Evolutionary conservation across 1,139 yeast genomes (phyloP), one percentile per base, ranked within the genome.

Genomic region (Debaryomycetaceae sp.): DNA sequence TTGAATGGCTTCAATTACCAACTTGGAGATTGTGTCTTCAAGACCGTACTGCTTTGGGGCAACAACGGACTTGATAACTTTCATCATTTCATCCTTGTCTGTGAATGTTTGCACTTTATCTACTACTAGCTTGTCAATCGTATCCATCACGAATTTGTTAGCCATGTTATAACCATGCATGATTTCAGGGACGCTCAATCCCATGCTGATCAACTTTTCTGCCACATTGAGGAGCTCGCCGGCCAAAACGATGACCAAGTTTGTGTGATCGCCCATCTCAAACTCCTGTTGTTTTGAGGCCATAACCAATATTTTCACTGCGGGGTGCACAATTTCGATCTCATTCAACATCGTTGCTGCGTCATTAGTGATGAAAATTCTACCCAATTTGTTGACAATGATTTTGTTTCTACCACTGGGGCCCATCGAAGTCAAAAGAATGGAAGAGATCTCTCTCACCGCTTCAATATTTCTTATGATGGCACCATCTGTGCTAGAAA

Each of bases 331-430:
- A 52, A 95, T 88, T 55, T 93, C 98, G 47, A 93, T 74, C 65
- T 95, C 98, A 55, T 87, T 81, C 51, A 93, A 75, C 84, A 93
- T 93, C 8, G 99, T 93, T 37, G 98, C 97, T 11, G 98, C 98
- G 66, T 95, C 99, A 56, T 89, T 88, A 40, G 99, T 93, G 53
- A 93, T 81, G 61, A 90, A 88, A 34, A 87, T 86, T 65, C 85
- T 90, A 47, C 91, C 91, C 54, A 87, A 62, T 49, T 70, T 66
- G 69, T 93, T 93, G 46, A 91, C 97, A 58, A 93, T 85, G 63
- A 95, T 90, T 77, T 93, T 93, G 68, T 91, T 93, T 59, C 97
- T 80, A 42, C 99, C 99, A 67, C 95, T 87, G 48, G 99, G 99
- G 6, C 99, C 99, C 76, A 93, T 87, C 7, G 97, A 89, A 5